Percentiles rank a stretch among this genome's conserved stretches.
Conservation (phyloP, 768 basidiomycete genomes). For the Rhizopogon sp. region DNA sequence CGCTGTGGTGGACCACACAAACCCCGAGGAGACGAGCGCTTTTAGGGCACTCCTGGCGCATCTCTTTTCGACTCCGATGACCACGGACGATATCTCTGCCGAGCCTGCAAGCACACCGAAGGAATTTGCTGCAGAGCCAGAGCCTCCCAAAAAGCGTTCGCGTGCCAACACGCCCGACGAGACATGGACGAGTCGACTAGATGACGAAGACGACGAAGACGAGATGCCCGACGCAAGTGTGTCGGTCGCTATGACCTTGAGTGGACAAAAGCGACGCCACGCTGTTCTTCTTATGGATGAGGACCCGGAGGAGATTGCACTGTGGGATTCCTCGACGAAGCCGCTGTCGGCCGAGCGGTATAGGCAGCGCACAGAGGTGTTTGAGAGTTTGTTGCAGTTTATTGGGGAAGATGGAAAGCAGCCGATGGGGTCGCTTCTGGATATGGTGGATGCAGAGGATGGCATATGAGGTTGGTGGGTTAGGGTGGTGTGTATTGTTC, state of each 20-base stretch:
- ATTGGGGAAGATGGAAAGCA: constrained; percentile 62
- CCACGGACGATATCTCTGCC: not conserved
- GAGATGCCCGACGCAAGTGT: not conserved
- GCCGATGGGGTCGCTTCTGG: constrained; percentile 57
- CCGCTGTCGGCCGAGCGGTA: constrained; percentile 44
- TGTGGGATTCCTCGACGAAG: constrained; percentile 23
- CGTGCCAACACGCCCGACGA: constrained; percentile 39
- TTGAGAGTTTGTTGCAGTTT: constrained; percentile 62
- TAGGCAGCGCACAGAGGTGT: constrained; percentile 62
- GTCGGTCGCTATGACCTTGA: not conserved
- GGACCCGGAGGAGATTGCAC: constrained; percentile 20
- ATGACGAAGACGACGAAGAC: constrained; percentile 24
- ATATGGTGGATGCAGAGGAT: constrained; percentile 46
- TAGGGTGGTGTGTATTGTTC: not conserved
- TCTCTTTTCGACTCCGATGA: constrained; percentile 39
- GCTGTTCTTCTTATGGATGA: constrained; percentile 22
- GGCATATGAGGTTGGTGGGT: constrained; percentile 14
- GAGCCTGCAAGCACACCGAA: not conserved
- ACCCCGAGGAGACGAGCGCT: constrained; percentile 51
- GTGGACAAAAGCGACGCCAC: constrained; percentile 16
- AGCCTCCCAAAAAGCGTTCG: constrained; percentile 42
- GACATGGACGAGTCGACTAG: constrained; percentile 37
- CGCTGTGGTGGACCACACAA: constrained; percentile 63
- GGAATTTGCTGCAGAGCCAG: not conserved
- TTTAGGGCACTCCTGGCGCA: constrained; percentile 68